A percentile compares a stretch with the other conserved stretches of the same genome.
These are phyloP conservation scores for Caryopteris hybrid DNA, from an alignment of 305 asterid species.

Conservation along the genomic window DNA sequence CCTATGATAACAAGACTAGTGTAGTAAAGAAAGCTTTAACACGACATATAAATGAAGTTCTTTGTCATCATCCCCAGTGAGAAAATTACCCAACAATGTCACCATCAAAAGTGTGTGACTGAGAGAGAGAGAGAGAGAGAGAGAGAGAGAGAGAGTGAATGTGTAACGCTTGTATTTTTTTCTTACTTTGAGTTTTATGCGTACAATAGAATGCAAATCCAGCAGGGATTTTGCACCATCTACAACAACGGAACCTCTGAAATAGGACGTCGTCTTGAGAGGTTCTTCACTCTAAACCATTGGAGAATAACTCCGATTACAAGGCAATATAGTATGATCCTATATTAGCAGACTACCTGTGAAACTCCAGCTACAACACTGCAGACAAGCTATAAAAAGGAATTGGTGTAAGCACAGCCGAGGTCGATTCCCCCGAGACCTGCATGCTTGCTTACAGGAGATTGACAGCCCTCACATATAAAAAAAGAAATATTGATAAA, in stretches of 20 bases:
- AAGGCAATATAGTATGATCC: slow-evolving; percentile 8
- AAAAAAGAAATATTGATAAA: background rate
- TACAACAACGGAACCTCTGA: slow-evolving; percentile 21
- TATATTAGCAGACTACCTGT: slow-evolving; percentile 15
- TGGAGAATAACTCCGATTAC: too few relatives aligned
- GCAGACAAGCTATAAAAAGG: background rate
- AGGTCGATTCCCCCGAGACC: slow-evolving; percentile 11
- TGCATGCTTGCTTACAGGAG: slow-evolving; percentile 15
- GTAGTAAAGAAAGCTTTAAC: too few relatives aligned
- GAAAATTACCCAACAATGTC: too few relatives aligned
- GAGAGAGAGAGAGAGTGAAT: too few relatives aligned
- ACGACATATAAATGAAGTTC: too few relatives aligned
- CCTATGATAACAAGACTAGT: too few relatives aligned
- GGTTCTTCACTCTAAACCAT: slow-evolving; percentile 22
- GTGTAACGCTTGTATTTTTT: too few relatives aligned
- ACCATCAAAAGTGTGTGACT: too few relatives aligned
- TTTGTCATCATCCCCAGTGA: too few relatives aligned
- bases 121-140: too few relatives aligned
- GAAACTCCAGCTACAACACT: background rate
- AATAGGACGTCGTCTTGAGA: background rate
- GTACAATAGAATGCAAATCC: slow-evolving; percentile 16
- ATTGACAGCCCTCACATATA: background rate
- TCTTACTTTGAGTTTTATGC: too few relatives aligned
- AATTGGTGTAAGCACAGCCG: background rate
- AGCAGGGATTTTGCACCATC: slow-evolving; percentile 14